phyloP scores from a whole-genome alignment of 1,284 basidiomycete species.

The Veloboletus limbatus region DNA sequence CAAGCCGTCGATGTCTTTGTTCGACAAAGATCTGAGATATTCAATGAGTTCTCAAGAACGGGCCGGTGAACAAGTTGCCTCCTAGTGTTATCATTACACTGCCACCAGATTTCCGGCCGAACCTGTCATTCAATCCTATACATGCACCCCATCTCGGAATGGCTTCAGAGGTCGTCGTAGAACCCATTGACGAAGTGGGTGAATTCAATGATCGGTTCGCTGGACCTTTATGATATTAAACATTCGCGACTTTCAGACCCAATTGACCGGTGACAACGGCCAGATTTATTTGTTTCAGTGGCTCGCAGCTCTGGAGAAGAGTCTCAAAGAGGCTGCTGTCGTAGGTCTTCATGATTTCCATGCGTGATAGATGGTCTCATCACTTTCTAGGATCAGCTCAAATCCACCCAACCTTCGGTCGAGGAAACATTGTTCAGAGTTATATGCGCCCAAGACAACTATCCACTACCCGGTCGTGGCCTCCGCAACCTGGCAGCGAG shows the following conservation, averaged over 20 bases:
- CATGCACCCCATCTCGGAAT: conserved; percentile 19
- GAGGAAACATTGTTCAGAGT: conserved; percentile 66
- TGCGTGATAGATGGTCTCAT: conserved; percentile 4
- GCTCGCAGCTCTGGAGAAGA: conserved; percentile 67
- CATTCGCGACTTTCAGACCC: conserved; percentile 45
- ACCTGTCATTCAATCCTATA: neutral
- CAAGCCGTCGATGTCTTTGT: too few species aligned
- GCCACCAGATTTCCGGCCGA: conserved; percentile 13
- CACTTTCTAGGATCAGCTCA: conserved; percentile 56
- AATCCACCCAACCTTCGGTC: conserved; percentile 56
- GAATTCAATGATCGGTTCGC: neutral
- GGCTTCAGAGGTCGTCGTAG: conserved; percentile 26
- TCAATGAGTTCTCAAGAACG: too few species aligned
- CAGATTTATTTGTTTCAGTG: conserved; percentile 83
- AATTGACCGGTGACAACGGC: conserved; percentile 69
- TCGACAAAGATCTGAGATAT: too few species aligned
- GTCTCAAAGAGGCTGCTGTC: conserved; percentile 45
- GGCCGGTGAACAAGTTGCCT: too few species aligned
- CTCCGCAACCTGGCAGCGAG: conserved; percentile 77
- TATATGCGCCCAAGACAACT: conserved; percentile 55
- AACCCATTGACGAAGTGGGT: conserved; percentile 34
- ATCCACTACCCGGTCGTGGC: conserved; percentile 81
- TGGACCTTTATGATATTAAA: conserved; percentile 12
- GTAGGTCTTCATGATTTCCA: conserved; percentile 38
- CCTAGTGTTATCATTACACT: too few species aligned